Base-by-base conservation (phyloP, 179 eudicot species). In the Carnegiea gigantea region DNA sequence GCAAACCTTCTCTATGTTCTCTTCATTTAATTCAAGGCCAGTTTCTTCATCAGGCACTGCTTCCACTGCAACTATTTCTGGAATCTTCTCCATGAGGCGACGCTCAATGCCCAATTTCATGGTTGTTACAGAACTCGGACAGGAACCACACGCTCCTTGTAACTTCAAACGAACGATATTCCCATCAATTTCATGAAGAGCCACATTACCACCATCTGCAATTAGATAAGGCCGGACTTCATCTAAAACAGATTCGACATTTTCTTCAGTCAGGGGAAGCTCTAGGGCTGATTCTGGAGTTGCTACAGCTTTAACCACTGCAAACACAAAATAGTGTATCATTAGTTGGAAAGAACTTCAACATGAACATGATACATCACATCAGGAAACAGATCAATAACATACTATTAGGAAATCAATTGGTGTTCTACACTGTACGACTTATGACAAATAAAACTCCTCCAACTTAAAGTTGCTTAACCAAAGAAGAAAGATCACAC, bases 71-170 rank as follows among this genome's bases (percentile, higher is more conserved):
- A 92, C 92, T 75, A 95, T 85, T 88, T 95, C 98, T 51, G 99
- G 97, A 49, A 95, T 89, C 90, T 94, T 95, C 77, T 95, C 98
- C 94, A 92, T 92, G 60, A 95, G 86, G 43, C 94, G 95, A 38
- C 91, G 93, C 87, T 95, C 99, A 82, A 95, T 95, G 59, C 99
- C 98, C 90, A 95, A 73, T 84, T 94, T 94, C 99, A 95, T 93
- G 62, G 99, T 95, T 82, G 87, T 90, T 43, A 82, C 88, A 82
- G 99, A 90, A 86, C 99, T 95, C 20, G 99, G 99, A 84, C 99
- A 95, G 48, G 99, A 95, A 33, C 99, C 99, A 89, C 99, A 94
- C 51, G 99, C 99, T 82, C 99, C 99, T 90, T 95, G 97, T 71
- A 95, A 84, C 87, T 94, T 94, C 87, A 95, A 84, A 78, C 86